These are phyloP conservation scores for Trichoderma sp. DNA, from an alignment of 2,329 filamentous ascomycete genomes.

Conservation along the genomic window DNA sequence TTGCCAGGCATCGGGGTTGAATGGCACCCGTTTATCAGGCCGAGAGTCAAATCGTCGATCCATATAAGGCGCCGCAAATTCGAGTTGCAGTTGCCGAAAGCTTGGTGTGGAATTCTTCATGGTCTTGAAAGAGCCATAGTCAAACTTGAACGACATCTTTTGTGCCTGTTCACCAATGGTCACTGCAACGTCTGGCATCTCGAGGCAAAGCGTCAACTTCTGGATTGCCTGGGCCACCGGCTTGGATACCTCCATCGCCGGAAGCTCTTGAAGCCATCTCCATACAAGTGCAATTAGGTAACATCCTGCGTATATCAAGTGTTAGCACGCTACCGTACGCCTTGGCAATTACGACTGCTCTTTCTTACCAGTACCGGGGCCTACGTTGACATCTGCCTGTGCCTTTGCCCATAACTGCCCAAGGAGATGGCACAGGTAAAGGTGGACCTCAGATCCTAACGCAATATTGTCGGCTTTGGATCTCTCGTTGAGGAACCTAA, in stretches of 20 bases:
- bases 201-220: constrained; percentile 10
- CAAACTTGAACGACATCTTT: constrained; percentile 1
- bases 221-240: constrained; percentile 19
- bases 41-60: constrained; percentile 69
- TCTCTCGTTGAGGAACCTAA: constrained; percentile 45
- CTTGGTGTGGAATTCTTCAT: neutral
- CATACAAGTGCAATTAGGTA: constrained; percentile 28
- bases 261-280: constrained; percentile 25
- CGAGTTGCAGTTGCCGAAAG: constrained; percentile 55
- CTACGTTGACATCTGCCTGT: neutral
- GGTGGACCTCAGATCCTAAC: constrained; percentile 34
- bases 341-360: no score
- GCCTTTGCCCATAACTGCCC: constrained; percentile 20
- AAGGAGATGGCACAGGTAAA: constrained; percentile 38
- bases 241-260: constrained; percentile 19
- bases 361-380: constrained; percentile 1
- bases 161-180: neutral
- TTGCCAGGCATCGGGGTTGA: constrained; percentile 76
- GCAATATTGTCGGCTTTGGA: constrained; percentile 30
- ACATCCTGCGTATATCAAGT: constrained; percentile 16
- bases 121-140: neutral
- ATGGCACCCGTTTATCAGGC: constrained; percentile 64
- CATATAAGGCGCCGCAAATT: constrained; percentile 68
- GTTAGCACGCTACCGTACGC: neutral
- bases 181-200: neutral